phyloP scores from a whole-genome alignment of 1,139 yeast genomes.

The Arxiozyma heterogenica region DNA sequence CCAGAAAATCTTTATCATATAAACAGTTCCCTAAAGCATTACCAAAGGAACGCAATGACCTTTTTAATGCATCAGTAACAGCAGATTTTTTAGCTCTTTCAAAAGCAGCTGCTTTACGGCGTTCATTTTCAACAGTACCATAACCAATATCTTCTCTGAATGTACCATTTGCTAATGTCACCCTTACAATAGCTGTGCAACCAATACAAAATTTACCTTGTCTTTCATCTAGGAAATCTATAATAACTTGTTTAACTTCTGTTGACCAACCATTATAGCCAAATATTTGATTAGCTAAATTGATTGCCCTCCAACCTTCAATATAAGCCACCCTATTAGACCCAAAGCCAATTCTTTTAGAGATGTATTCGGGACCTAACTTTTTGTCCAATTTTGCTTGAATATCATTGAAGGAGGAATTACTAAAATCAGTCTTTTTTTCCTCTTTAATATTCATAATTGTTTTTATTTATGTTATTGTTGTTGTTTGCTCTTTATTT shows the following conservation, averaged over 20 bases:
- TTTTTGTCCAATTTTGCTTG: constrained; percentile 44
- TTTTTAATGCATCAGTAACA: constrained; percentile 67
- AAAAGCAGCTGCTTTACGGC: constrained; percentile 61
- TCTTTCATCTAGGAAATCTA: constrained; percentile 63
- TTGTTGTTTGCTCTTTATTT: neutral
- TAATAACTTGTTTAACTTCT: constrained; percentile 52
- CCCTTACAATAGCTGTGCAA: constrained; percentile 60
- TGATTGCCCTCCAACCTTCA: constrained; percentile 76
- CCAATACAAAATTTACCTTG: constrained; percentile 52
- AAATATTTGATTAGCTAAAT: constrained; percentile 69
- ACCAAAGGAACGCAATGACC: constrained; percentile 72
- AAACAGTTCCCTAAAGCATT: constrained; percentile 73
- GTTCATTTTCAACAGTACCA: constrained; percentile 68
- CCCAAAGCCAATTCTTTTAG: constrained; percentile 73
- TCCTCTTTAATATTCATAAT: constrained; percentile 18
- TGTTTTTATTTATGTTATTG: neutral
- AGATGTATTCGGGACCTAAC: constrained; percentile 84
- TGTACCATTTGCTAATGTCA: constrained; percentile 65
- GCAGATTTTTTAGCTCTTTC: constrained; percentile 80
- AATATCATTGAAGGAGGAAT: constrained; percentile 23
- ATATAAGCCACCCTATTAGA: constrained; percentile 59
- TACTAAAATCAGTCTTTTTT: constrained; percentile 13
- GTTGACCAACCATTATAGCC: constrained; percentile 80
- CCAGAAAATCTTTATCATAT: constrained; percentile 57
- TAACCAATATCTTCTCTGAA: constrained; percentile 76